Evolutionary conservation across 257 asterid genomes (phyloP), one percentile per base, ranked within the genome.

Genomic region (Nemophila menziesii): DNA sequence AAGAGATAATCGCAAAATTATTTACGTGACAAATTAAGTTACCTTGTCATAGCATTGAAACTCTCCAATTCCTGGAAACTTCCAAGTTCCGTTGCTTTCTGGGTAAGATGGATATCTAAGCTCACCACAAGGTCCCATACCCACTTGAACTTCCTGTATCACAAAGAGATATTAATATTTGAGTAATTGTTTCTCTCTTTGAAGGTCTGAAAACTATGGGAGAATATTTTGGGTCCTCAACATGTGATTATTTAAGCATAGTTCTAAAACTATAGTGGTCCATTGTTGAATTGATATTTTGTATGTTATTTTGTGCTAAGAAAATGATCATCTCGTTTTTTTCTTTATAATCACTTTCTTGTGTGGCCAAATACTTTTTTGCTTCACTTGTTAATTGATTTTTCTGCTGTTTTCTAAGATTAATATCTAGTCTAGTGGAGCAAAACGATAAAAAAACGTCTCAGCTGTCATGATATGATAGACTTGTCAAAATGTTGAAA

Each of bases 41-140:
- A 74, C 94, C 85, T 69, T 82, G 54, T 82, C 94, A 54, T 73
- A 67, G 61, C 80, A 79, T 49, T 82, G 94, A 46, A 82, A 82
- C 69, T 79, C 92, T 33, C 92, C 87, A 24, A 75, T 71, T 62
- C 71, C 84, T n/a, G n/a, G n/a, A n/a, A n/a, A n/a, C n/a, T n/a
- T n/a, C n/a, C n/a, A n/a, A 20, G 92, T 74, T 36, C 63, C 58
- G 62, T 65, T 72, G 48, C 52, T 65, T 38, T 61, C 49, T 20
- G 78, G 67, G 62, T 59, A 66, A 2, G 86, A 75, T 43, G 94
- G 94, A 64, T 82, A 82, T 67, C 94, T 69, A 52, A 82, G 57
- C 63, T 82, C 92, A 51, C 92, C 92, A 33, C 65, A 70, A 20
- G 94, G 92, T 26, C 94, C 94, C 64, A 82, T 49, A 42, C 94